Conservation (phyloP, 202 grass and related monocot genomes). For the Bolboschoenoplectus hybrid region DNA sequence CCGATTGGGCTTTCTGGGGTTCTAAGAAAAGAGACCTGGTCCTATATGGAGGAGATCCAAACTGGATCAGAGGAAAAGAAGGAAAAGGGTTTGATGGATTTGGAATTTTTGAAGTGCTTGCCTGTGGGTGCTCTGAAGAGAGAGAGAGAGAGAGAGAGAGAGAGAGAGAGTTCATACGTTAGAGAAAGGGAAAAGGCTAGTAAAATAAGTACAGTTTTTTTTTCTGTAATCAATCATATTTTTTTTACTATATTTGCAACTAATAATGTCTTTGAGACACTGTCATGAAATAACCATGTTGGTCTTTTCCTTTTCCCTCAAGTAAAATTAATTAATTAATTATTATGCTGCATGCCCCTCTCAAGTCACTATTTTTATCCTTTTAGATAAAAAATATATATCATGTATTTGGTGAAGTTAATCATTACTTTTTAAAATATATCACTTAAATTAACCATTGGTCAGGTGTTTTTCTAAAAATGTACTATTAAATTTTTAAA, state of each 20-base stretch:
- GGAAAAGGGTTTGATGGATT: background rate
- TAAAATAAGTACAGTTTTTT: constrained; percentile 32
- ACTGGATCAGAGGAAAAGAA: constrained; percentile 14
- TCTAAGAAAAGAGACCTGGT: constrained; percentile 26
- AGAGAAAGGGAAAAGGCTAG: constrained; percentile 32
- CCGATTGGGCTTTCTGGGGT: constrained; percentile 43
- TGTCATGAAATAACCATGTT: constrained; percentile 21
- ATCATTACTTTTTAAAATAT: background rate
- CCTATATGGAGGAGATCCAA: constrained; percentile 18
- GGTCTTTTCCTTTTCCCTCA: background rate
- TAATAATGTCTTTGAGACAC: background rate
- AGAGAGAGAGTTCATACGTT: constrained; percentile 30
- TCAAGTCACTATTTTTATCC: constrained; percentile 9
- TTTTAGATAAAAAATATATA: background rate
- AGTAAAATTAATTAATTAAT: background rate
- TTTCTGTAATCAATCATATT: constrained; percentile 36
- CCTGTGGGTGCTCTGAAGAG: background rate
- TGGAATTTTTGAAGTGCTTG: constrained; percentile 7
- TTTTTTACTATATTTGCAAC: constrained; percentile 9
- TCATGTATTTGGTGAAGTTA: background rate
- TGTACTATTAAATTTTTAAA: background rate
- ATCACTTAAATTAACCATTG: background rate
- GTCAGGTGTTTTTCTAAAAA: background rate
- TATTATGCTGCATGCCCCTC: background rate
- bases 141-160: background rate